Base-by-base conservation (phyloP, 805 yeast species). In the Lipomyces yamanashiensis region DNA sequence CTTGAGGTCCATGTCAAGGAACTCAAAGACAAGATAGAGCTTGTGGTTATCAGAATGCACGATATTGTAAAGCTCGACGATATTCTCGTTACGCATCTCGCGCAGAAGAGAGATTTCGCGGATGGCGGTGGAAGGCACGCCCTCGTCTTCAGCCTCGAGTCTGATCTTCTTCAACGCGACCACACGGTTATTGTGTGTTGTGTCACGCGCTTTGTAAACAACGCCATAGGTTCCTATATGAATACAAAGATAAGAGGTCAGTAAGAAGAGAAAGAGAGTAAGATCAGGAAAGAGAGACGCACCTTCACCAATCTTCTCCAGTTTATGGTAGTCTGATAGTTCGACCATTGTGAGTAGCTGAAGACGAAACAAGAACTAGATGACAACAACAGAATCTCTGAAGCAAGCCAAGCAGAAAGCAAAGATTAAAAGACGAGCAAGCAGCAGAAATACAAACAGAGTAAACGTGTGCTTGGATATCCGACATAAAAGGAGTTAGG, bases 121-220 rank as follows among this genome's bases (percentile, higher is more conserved):
- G 63, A 95, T 95, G 6, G 99, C 98, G 0, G 99, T 95, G 1
- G 98, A 92, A 1, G 99, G 99, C 23, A 96, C 98, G 19, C 99
- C 99, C 76, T 95, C 99, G 76, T 91, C 96, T 76, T 95, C 99
- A 21, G 96, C 90, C 75, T 95, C 99, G 58, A 95, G 79, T 63
- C 98, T 85, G 75, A 95, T 96, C 78, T 95, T 96, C 77, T 95
- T 95, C 71, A 95, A 80, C 0, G 99, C 99, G 43, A 95, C 99
- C 51, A 92, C 85, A n/a, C 97, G 84, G 78, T 93, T 93, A 70
- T 92, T 89, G 74, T 93, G 92, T 69, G 85, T 87, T 53, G 87
- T 85, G 74, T 93, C 98, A 57, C 92, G 81, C 1, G 99, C 99
- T 76, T 93, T 95, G 79, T 95, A 95, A 10, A 95, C 99, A 39